Evolutionary conservation across 176 grass and related monocot species (phyloP).

Genomic region (Oryza meridionalis): DNA sequence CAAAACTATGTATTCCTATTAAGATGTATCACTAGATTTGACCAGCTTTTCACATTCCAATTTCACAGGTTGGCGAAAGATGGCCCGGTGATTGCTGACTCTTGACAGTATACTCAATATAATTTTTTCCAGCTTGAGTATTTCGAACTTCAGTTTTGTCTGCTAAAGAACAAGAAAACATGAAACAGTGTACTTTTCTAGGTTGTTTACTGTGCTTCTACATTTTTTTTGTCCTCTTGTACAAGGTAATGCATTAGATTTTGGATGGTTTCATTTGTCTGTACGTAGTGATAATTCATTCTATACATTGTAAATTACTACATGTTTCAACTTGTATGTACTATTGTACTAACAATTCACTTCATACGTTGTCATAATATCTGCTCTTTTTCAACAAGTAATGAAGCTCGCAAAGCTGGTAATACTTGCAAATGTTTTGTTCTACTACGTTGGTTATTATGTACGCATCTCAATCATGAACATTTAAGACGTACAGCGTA

Average conservation of each 20-base stretch:
- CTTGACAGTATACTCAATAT: not conserved
- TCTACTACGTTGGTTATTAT: not conserved
- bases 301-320: constrained; percentile 8
- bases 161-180: constrained; percentile 30
- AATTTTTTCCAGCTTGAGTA: constrained; percentile 26
- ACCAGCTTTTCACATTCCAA: constrained; percentile 23
- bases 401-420: not conserved
- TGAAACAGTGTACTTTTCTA: constrained; percentile 22
- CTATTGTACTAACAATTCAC: constrained; percentile 27
- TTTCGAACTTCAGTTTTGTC: constrained; percentile 35
- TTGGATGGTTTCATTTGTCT: constrained; percentile 24
- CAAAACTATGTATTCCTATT: not conserved
- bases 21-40: not conserved
- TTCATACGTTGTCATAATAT: constrained; percentile 4
- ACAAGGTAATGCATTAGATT: constrained; percentile 41
- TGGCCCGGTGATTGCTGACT: constrained; percentile 38
- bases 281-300: constrained; percentile 26
- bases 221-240: constrained; percentile 32
- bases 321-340: constrained; percentile 30
- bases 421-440: not conserved
- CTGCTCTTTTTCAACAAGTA: not conserved
- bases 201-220: constrained; percentile 23
- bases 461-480: not conserved
- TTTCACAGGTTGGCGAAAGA: constrained; percentile 54
- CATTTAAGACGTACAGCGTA: not conserved